Evolutionary conservation across 208 protist species (phyloP).

Genomic region (Leishmania mexicana): DNA sequence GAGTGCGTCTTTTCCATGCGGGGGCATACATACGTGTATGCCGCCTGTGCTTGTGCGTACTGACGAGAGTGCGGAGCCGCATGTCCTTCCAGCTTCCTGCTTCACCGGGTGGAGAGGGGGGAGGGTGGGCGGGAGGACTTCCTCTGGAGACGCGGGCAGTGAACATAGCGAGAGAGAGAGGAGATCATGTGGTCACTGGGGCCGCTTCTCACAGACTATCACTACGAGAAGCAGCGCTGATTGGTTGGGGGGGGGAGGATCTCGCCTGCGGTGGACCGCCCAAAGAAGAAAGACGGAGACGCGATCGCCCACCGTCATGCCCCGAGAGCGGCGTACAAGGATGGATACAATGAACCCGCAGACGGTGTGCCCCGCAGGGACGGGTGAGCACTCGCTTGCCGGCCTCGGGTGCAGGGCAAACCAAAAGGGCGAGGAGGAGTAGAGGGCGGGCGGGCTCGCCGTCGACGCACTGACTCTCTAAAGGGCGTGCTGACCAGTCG

Average conservation of each 20-base stretch:
- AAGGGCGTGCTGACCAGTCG: neutral
- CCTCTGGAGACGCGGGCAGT: neutral
- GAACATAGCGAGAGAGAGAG: neutral
- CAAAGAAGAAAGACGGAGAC: neutral
- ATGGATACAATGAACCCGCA: neutral
- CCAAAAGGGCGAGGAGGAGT: neutral
- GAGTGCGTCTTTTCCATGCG: neutral
- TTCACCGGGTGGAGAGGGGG: neutral
- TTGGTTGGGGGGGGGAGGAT: too few relatives aligned
- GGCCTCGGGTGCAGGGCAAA: too few relatives aligned
- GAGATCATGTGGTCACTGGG: neutral
- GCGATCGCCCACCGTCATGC: neutral
- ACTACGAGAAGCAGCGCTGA: neutral
- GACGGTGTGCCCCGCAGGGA: too few relatives aligned
- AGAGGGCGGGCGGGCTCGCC: neutral
- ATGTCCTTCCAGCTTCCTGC: neutral
- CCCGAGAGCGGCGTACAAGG: neutral
- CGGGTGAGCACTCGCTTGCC: too few relatives aligned
- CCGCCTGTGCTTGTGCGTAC: neutral
- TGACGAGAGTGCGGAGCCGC: neutral
- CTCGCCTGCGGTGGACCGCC: neutral
- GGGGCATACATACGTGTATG: neutral
- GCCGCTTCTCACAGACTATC: neutral
- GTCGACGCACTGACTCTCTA: neutral
- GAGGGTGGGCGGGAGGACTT: neutral